Evolutionary conservation across 2,329 filamentous ascomycete species (phyloP).

Genomic region (Celoporthe dispersa): DNA sequence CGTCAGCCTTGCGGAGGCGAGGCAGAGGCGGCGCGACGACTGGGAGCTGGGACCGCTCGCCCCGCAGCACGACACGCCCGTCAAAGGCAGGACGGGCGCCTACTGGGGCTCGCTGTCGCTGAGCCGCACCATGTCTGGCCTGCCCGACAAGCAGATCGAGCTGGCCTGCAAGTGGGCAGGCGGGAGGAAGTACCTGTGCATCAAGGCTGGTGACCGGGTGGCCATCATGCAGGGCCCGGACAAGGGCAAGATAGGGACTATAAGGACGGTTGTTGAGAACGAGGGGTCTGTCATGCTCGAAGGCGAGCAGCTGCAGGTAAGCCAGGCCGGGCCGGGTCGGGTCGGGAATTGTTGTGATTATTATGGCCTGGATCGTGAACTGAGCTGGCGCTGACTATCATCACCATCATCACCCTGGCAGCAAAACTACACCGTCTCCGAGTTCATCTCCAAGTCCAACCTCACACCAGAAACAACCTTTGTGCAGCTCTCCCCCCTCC

Average conservation of each 20-base stretch:
- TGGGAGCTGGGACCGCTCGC: constrained; percentile 79
- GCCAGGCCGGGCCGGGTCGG: constrained; percentile 33
- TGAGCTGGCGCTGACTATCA: constrained; percentile 12
- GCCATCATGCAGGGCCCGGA: constrained; percentile 78
- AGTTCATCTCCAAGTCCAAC: constrained; percentile 42
- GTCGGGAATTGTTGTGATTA: not conserved
- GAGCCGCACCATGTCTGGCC: constrained; percentile 35
- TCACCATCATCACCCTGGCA: not conserved
- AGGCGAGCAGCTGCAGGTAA: constrained; percentile 64
- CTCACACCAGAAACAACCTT: constrained; percentile 39
- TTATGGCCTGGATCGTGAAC: not conserved
- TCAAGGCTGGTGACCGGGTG: constrained; percentile 76
- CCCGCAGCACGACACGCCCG: constrained; percentile 74
- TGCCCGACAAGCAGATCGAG: constrained; percentile 43
- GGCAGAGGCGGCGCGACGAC: constrained; percentile 64
- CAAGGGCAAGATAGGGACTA: constrained; percentile 81
- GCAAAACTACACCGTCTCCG: constrained; percentile 44
- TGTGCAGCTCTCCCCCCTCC: constrained; percentile 53
- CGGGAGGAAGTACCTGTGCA: constrained; percentile 59
- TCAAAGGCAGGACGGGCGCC: constrained; percentile 63
- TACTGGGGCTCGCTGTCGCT: constrained; percentile 39
- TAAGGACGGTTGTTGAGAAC: constrained; percentile 59
- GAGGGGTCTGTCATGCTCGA: constrained; percentile 65
- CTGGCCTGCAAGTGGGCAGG: constrained; percentile 59
- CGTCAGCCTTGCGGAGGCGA: constrained; percentile 16